These are phyloP conservation scores for Cubamyces sp. DNA, from an alignment of 768 basidiomycete genomes.

Conservation along the genomic window DNA sequence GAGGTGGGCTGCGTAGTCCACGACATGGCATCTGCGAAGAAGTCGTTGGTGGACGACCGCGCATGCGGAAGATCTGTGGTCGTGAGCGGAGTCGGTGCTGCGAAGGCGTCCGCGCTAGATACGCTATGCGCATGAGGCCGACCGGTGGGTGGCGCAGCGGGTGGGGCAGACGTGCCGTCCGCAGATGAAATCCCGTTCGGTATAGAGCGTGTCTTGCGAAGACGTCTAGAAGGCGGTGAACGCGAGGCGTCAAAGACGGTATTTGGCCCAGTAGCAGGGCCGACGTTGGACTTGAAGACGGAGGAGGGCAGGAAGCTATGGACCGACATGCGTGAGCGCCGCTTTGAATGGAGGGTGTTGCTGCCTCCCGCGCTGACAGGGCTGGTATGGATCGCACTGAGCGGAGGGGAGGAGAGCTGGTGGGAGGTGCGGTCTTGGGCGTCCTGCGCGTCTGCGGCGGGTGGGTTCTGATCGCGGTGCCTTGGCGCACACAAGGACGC, in stretches of 20 bases:
- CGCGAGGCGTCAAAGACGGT: conserved; percentile 28
- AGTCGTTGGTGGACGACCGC: conserved; percentile 44
- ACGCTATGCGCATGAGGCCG: conserved; percentile 81
- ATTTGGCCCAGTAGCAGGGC: conserved; percentile 13
- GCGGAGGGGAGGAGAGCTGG: conserved; percentile 1
- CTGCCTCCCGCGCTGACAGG: neutral
- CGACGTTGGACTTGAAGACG: conserved; percentile 49
- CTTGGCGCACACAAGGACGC: conserved; percentile 38
- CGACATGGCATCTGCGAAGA: conserved; percentile 69
- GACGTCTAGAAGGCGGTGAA: conserved; percentile 49
- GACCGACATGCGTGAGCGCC: conserved; percentile 71
- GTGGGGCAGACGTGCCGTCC: conserved; percentile 11
- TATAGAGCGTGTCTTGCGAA: conserved; percentile 77
- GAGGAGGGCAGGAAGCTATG: conserved; percentile 55
- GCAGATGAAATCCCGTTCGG: conserved; percentile 48
- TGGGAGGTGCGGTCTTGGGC: conserved; percentile 46
- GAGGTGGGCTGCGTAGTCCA: conserved; percentile 51
- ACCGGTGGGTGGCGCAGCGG: conserved; percentile 41
- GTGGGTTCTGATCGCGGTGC: conserved; percentile 63
- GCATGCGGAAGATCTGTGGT: conserved; percentile 31
- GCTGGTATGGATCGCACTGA: conserved; percentile 6
- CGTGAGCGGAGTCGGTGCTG: conserved; percentile 36
- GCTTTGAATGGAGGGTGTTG: conserved; percentile 38
- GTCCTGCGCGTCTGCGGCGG: conserved; percentile 53
- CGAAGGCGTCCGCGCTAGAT: conserved; percentile 67